Percentiles rank a stretch among this genome's conserved stretches.
Evolutionary conservation across 1,139 yeast species (phyloP).

Genomic region (Blastobotrys persicus): DNA sequence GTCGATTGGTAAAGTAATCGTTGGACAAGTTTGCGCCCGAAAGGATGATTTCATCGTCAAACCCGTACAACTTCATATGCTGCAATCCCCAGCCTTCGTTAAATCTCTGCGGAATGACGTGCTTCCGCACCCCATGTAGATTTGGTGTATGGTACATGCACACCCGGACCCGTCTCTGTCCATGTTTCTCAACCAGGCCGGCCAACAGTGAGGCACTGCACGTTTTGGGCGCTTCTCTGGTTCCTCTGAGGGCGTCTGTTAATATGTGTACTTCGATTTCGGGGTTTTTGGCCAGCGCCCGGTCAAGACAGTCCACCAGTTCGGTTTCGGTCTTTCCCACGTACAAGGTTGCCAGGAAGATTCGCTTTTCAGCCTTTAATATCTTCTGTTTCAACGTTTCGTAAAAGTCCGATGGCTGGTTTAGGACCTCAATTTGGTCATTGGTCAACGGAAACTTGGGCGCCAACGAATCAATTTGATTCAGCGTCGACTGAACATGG

Average conservation of each 20-base stretch:
- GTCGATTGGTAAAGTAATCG: constrained; percentile 94
- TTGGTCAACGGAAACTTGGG: constrained; percentile 63
- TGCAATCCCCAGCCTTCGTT: constrained; percentile 93
- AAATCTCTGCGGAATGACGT: constrained; percentile 72
- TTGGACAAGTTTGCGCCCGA: constrained; percentile 89
- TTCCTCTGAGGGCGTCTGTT: constrained; percentile 87
- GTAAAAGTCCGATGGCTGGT: constrained; percentile 71
- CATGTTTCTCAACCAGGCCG: constrained; percentile 62
- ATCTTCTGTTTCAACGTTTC: constrained; percentile 44
- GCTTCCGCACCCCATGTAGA: constrained; percentile 62
- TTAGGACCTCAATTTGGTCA: constrained; percentile 63
- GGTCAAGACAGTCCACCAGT: constrained; percentile 39
- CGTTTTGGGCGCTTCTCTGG: constrained; percentile 80
- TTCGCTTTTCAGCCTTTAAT: constrained; percentile 51
- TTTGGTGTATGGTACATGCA: constrained; percentile 91
- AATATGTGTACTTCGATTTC: constrained; percentile 67
- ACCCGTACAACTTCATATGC: constrained; percentile 96
- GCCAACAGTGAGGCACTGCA: constrained; percentile 78
- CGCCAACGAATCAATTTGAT: constrained; percentile 60
- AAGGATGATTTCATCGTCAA: constrained; percentile 83
- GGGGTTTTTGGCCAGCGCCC: constrained; percentile 58
- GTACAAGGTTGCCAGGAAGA: constrained; percentile 82
- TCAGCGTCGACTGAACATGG: constrained; percentile 29
- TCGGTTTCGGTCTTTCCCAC: constrained; percentile 82
- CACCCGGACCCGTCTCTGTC: constrained; percentile 68